Evolutionary conservation across 2,329 filamentous ascomycete species (phyloP), one percentile per base, ranked within the genome.

Genomic region (Sphaerulina vaccinii): DNA sequence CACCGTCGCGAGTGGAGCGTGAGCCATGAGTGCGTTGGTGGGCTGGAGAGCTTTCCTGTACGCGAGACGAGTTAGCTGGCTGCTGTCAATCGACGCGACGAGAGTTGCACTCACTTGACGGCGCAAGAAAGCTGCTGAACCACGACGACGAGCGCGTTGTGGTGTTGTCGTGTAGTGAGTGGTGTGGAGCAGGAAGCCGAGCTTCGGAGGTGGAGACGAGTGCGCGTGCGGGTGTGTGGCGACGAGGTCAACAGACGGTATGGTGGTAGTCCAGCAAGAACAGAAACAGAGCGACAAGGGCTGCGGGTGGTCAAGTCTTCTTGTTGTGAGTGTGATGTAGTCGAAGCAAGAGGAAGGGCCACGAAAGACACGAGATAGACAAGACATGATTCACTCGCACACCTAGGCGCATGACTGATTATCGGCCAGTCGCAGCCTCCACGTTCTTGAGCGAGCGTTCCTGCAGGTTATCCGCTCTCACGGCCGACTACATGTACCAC

Each of bases 1-100:
- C 67, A 68, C 66, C 51, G 66, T 63, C 49, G 60, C 56, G 50
- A 60, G 54, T 36, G 63, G 56, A 47, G 60, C 59, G 46, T 57
- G 58, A 54, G 68, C 66, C 68, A 70, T 70, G 56, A 52, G 51
- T 45, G 57, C 52, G 52, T 29, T 42, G 37, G 33, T 18, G 35
- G 56, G 40, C 41, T 58, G 55, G 54, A 57, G 55, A 61, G 67
- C 68, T 70, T 68, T 64, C 67, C 68, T 70, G 54, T 15, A 15
- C 35, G 35, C n/a, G 18, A 4, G 35, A 37, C 35, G 35, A 19
- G 37, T 39, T 13, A 54, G 10, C 38, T 45, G 37, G 49, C 21
- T 44, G 59, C 29, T 24, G 49, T 37, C 19, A 24, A 27, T 13
- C 21, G 49, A 38, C 51, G 49, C 45, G 49, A 64, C 51, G 64